Evolutionary conservation across 164 flowering plant species (phyloP).

Genomic region (Euptelea pleiosperma): DNA sequence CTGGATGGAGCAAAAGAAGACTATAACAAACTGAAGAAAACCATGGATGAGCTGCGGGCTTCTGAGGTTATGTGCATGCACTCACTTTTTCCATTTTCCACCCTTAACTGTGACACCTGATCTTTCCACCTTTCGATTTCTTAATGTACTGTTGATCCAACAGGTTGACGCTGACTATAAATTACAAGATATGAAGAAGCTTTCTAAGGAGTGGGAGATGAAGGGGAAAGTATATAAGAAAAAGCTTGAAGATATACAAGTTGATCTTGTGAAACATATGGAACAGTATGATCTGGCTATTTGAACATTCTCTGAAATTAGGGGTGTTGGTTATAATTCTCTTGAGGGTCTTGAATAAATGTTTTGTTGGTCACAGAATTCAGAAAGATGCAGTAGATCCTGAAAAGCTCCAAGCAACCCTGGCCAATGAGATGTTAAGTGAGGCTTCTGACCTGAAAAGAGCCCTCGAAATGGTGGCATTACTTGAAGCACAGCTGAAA

Average conservation of each 20-base stretch:
- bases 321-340: background rate
- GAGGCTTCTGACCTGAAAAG: constrained; percentile 52
- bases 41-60: constrained; percentile 42
- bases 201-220: constrained; percentile 66
- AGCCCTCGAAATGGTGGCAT: constrained; percentile 78
- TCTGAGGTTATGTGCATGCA: constrained; percentile 57
- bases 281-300: constrained; percentile 64
- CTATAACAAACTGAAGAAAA: constrained; percentile 61
- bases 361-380: constrained; percentile 51
- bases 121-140: background rate
- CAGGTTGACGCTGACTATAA: constrained; percentile 92
- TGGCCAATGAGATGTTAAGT: constrained; percentile 45
- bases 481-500: constrained; percentile 87
- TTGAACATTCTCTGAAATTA: background rate
- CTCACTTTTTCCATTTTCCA: background rate
- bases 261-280: constrained; percentile 56
- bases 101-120: background rate
- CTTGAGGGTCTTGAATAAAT: background rate
- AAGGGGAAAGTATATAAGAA: constrained; percentile 72
- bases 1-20: constrained; percentile 70
- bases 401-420: constrained; percentile 70
- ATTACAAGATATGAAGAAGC: constrained; percentile 80
- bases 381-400: constrained; percentile 83
- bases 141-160: constrained; percentile 4
- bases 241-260: constrained; percentile 68